These are phyloP conservation scores for Physcomitrellopsis africana DNA, from an alignment of 225 moss, liverwort and hornwort species.

Conservation along the genomic window DNA sequence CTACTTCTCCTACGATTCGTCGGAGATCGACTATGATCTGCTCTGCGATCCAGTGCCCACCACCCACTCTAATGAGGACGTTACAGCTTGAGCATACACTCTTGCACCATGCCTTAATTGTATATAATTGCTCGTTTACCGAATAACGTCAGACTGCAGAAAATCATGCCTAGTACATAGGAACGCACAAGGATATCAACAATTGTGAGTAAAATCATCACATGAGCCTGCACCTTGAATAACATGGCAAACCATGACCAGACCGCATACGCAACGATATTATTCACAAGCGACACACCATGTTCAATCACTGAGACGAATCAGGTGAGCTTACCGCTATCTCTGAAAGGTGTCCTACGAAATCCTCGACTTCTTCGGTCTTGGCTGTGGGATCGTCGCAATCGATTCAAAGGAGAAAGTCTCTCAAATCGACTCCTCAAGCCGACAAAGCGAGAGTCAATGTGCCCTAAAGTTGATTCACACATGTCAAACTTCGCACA, in stretches of 20 bases:
- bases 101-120: constrained; percentile 11
- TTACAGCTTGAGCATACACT: not conserved
- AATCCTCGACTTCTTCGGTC: constrained; percentile 62
- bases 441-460: constrained; percentile 49
- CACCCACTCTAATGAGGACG: constrained; percentile 32
- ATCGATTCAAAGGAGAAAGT: constrained; percentile 53
- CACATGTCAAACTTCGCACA: constrained; percentile 36
- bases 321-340: constrained; percentile 42
- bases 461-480: constrained; percentile 47
- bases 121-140: constrained; percentile 13
- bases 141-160: constrained; percentile 8
- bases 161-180: constrained; percentile 9
- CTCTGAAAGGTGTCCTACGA: constrained; percentile 55
- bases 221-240: constrained; percentile 24
- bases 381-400: constrained; percentile 58
- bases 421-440: constrained; percentile 58
- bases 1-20: constrained; percentile 68
- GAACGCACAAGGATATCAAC: constrained; percentile 34
- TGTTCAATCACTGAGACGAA: constrained; percentile 16
- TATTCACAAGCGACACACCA: not conserved
- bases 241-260: constrained; percentile 11
- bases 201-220: constrained; percentile 22
- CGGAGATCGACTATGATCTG: constrained; percentile 63
- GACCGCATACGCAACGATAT: not conserved
- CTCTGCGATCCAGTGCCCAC: constrained; percentile 28